A percentile compares a stretch with the other conserved stretches of the same genome.
These are phyloP conservation scores for Nymphaea thermarum DNA, from an alignment of 164 flowering plant genomes.

Conservation along the genomic window DNA sequence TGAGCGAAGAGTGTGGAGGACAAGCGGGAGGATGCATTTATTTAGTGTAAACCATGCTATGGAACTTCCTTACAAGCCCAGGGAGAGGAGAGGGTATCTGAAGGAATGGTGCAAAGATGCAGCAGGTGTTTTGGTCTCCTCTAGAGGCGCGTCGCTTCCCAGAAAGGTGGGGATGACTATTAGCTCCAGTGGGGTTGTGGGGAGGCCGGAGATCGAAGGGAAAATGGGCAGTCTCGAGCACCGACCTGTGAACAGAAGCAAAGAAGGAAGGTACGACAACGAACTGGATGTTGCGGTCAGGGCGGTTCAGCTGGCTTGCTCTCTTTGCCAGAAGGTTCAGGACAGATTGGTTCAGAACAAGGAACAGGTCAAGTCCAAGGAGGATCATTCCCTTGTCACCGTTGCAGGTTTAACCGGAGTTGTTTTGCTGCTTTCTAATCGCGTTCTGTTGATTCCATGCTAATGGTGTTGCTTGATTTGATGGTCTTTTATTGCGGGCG, in stretches of 20 bases:
- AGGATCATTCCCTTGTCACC: conserved; percentile 61
- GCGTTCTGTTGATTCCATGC: background rate
- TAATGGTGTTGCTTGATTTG: conserved; percentile 4
- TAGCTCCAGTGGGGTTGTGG: background rate
- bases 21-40: background rate
- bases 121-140: background rate
- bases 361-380: conserved; percentile 40
- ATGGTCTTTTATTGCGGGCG: background rate
- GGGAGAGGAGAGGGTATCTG: background rate
- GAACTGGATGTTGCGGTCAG: conserved; percentile 58
- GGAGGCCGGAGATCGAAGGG: background rate
- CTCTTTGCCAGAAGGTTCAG: conserved; percentile 53
- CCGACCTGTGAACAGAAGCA: background rate
- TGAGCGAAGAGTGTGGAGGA: background rate
- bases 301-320: conserved; percentile 67
- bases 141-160: background rate
- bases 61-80: background rate
- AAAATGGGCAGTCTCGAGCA: background rate
- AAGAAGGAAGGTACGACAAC: conserved; percentile 1
- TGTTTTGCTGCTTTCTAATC: background rate
- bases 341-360: conserved; percentile 25
- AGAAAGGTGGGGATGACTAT: background rate
- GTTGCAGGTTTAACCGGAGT: conserved; percentile 37
- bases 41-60: background rate
- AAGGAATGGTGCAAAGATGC: background rate